Percentiles rank a stretch among this genome's conserved stretches.
Evolutionary conservation across 2,329 filamentous ascomycete genomes (phyloP).

Genomic region (Aspergillus novoparasiticus): DNA sequence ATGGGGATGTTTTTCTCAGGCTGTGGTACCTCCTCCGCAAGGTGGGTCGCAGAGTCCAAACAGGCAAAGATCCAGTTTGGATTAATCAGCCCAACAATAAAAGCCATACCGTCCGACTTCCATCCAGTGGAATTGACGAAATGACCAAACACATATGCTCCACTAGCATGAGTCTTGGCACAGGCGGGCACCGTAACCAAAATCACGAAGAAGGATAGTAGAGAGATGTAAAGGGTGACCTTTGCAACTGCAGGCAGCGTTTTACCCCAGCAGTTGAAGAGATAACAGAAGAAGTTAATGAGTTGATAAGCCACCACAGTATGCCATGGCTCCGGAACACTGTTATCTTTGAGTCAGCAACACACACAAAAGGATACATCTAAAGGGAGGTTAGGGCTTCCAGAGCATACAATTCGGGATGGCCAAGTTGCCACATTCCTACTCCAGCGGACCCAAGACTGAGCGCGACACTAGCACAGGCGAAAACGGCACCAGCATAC

Average conservation of each 20-base stretch:
- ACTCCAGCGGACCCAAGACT: slow-evolving; percentile 52
- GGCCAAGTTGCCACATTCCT: slow-evolving; percentile 55
- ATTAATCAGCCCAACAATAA: slow-evolving; percentile 57
- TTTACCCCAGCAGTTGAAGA: slow-evolving; percentile 51
- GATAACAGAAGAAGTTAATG: slow-evolving; percentile 51
- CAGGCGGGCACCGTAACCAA: slow-evolving; percentile 51
- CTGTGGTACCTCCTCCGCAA: slow-evolving; percentile 54
- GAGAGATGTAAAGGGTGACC: slow-evolving; percentile 48
- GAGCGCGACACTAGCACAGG: slow-evolving; percentile 55
- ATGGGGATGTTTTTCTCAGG: slow-evolving; percentile 54
- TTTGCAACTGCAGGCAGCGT: slow-evolving; percentile 44
- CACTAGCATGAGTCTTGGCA: slow-evolving; percentile 49
- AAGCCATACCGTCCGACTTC: slow-evolving; percentile 52
- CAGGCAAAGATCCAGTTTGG: slow-evolving; percentile 56
- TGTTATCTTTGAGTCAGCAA: slow-evolving; percentile 21
- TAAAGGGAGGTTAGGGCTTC: background rate
- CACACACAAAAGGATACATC: slow-evolving; percentile 5
- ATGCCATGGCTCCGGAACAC: slow-evolving; percentile 38
- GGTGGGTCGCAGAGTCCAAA: slow-evolving; percentile 54
- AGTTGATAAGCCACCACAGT: slow-evolving; percentile 50
- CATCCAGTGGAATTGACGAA: slow-evolving; percentile 58
- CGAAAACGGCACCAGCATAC: slow-evolving; percentile 59
- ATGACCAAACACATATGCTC: slow-evolving; percentile 54
- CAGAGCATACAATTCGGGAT: slow-evolving; percentile 54
- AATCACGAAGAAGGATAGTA: slow-evolving; percentile 53